A percentile compares a stretch with the other conserved stretches of the same genome.
Evolutionary conservation across 495 filamentous ascomycete genomes (phyloP).

Genomic region (Podospora tetraspora): DNA sequence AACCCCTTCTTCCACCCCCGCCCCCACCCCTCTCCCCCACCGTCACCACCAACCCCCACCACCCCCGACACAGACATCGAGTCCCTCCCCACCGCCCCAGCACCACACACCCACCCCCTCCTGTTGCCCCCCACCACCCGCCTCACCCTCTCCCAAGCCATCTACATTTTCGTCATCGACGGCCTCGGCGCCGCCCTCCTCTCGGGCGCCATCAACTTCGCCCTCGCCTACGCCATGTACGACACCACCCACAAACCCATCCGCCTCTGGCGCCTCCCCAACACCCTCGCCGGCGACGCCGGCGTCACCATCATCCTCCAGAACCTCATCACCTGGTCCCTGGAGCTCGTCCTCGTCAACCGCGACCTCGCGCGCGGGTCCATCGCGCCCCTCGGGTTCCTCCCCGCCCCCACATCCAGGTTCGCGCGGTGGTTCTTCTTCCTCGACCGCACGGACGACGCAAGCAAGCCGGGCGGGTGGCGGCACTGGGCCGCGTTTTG

Average conservation of each 20-base stretch:
- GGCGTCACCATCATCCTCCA: constrained; percentile 34
- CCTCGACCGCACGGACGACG: constrained; percentile 27
- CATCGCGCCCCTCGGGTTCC: constrained; percentile 38
- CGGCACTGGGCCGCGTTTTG: constrained; percentile 22
- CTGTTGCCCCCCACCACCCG: constrained; percentile 26
- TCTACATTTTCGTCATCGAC: constrained; percentile 38
- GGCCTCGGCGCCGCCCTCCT: constrained; percentile 36
- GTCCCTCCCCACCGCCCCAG: background rate
- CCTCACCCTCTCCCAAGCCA: constrained; percentile 35
- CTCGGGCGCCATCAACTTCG: constrained; percentile 42
- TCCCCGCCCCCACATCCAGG: constrained; percentile 22
- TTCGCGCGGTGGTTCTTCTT: constrained; percentile 38
- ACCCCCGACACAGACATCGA: constrained; percentile 9
- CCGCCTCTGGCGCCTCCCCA: constrained; percentile 37
- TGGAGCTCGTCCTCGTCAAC: constrained; percentile 31
- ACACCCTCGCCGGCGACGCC: constrained; percentile 41
- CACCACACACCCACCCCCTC: background rate
- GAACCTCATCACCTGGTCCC: constrained; percentile 31
- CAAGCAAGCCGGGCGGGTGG: constrained; percentile 20
- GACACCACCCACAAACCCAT: constrained; percentile 26
- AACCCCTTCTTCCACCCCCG: constrained; percentile 30
- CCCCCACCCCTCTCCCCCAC: background rate
- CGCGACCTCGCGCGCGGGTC: constrained; percentile 32
- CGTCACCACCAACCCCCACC: constrained; percentile 5
- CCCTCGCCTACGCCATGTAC: constrained; percentile 43